Percentiles rank a stretch among this genome's conserved stretches.
Evolutionary conservation across 2,329 filamentous ascomycete genomes (phyloP).

Genomic region (Sarocladium brachiariae): DNA sequence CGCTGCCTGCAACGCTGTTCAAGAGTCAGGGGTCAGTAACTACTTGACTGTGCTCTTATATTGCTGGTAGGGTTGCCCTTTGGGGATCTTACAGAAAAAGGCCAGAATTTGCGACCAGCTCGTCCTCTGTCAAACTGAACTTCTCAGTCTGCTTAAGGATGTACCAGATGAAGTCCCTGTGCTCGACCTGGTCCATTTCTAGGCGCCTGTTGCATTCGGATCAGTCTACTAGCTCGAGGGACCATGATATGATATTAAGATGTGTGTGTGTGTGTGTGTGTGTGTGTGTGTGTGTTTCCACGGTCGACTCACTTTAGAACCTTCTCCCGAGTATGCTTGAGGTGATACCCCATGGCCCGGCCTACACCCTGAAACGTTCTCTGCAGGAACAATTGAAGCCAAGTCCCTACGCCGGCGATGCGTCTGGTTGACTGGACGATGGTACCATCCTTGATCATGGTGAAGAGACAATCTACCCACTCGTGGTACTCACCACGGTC

Average conservation of each 20-base stretch:
- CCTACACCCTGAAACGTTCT: too few relatives aligned
- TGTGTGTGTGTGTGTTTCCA: too few relatives aligned
- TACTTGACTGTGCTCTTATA: too few relatives aligned
- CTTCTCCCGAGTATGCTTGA: background rate
- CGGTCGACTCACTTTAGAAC: background rate
- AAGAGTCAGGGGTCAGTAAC: too few relatives aligned
- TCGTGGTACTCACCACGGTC: slow-evolving; percentile 13
- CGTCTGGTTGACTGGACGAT: background rate
- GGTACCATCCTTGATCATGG: background rate
- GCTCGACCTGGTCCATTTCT: background rate
- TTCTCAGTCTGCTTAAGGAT: background rate
- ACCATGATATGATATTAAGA: too few relatives aligned
- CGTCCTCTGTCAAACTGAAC: background rate
- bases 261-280: too few relatives aligned
- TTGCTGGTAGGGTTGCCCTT: too few relatives aligned
- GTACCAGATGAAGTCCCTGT: slow-evolving; percentile 3
- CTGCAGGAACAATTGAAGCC: too few relatives aligned
- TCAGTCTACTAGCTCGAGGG: too few relatives aligned
- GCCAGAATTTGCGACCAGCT: background rate
- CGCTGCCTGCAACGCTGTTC: slow-evolving; percentile 24
- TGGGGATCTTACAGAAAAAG: too few relatives aligned
- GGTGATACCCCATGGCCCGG: background rate
- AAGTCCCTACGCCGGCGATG: too few relatives aligned
- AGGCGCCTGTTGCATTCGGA: too few relatives aligned
- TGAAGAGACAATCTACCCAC: slow-evolving; percentile 14